These are phyloP conservation scores for Camellia oleifera DNA, from an alignment of 179 eudicot genomes.

Conservation along the genomic window DNA sequence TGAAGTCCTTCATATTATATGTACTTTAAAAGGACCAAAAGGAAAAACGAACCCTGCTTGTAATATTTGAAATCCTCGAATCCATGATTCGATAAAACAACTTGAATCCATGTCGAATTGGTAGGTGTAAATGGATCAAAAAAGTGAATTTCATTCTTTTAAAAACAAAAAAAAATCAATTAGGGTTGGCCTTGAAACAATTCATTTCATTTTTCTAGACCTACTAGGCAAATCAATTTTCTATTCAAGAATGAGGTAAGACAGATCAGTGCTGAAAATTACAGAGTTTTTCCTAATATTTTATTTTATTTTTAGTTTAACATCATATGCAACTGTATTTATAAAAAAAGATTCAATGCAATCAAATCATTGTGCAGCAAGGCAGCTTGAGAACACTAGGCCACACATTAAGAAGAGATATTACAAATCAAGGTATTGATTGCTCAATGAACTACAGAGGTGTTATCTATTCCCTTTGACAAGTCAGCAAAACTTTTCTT, in stretches of 20 bases:
- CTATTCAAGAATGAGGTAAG: too few species aligned
- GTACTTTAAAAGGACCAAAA: background rate
- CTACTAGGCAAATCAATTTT: too few species aligned
- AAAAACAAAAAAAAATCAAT: too few species aligned
- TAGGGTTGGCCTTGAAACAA: too few species aligned
- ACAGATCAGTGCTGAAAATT: background rate
- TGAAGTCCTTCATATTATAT: background rate
- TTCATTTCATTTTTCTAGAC: too few species aligned
- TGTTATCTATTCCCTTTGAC: background rate
- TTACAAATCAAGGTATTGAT: background rate
- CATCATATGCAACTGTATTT: background rate
- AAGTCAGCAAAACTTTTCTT: background rate
- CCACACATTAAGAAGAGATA: background rate
- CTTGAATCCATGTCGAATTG: too few species aligned
- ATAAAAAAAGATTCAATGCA: background rate
- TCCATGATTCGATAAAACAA: too few species aligned
- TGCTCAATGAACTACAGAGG: background rate
- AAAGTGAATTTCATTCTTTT: too few species aligned
- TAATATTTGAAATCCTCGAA: too few species aligned
- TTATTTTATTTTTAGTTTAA: background rate
- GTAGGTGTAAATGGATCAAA: too few species aligned
- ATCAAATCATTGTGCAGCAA: background rate
- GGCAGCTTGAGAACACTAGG: background rate
- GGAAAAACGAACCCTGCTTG: background rate
- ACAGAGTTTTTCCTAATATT: background rate